A percentile compares a stretch with the other conserved stretches of the same genome.
Conservation (phyloP, 2,329 filamentous ascomycete species). For the Sporothrix pallida region DNA sequence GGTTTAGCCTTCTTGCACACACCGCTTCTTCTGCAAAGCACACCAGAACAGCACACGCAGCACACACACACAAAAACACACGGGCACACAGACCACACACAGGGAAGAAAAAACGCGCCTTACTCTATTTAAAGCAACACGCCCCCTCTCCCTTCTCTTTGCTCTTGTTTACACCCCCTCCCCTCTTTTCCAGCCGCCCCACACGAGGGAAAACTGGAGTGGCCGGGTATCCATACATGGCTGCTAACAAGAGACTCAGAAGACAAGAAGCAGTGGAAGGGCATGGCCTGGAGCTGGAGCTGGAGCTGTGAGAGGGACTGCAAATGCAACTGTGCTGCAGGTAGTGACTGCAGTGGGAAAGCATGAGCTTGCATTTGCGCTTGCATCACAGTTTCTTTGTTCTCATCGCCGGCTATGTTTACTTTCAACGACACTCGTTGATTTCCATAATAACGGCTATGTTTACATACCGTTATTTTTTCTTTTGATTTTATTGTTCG, state of each 20-base stretch:
- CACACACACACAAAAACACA: background rate
- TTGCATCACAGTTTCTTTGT: conserved; percentile 14
- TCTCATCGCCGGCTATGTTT: conserved; percentile 2
- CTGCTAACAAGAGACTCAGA: conserved; percentile 21
- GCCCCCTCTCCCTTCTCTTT: background rate
- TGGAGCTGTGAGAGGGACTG: background rate
- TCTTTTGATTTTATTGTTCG: background rate
- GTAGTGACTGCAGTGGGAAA: background rate
- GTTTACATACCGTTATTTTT: background rate
- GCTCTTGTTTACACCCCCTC: background rate
- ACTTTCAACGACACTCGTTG: conserved; percentile 10
- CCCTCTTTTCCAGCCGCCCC: conserved; percentile 27
- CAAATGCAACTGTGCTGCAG: background rate
- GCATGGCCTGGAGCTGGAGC: background rate
- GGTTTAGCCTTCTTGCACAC: conserved; percentile 34
- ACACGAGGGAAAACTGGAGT: conserved; percentile 6
- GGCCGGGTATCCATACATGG: conserved; percentile 30
- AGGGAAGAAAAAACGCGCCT: background rate
- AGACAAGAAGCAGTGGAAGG: background rate
- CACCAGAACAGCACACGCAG: background rate
- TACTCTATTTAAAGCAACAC: conserved; percentile 34
- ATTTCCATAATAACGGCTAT: background rate
- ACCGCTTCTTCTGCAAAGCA: conserved; percentile 36
- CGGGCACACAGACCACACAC: background rate
- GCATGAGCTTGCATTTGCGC: background rate